phyloP scores from a whole-genome alignment of 2,329 filamentous ascomycete species.

The Colletotrichum sp. region DNA sequence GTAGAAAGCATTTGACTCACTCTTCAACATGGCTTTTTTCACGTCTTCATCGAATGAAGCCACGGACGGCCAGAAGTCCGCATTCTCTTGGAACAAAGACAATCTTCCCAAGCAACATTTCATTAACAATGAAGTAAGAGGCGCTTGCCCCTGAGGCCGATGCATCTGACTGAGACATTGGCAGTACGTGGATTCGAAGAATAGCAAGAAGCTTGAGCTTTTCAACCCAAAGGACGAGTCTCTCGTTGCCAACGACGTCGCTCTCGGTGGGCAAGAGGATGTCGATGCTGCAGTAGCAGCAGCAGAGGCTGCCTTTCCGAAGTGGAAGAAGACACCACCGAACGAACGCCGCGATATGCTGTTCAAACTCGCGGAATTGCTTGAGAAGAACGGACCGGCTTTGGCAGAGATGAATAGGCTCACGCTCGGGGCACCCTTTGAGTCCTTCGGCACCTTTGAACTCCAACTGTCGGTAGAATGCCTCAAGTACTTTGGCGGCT shows the following conservation, averaged over 20 bases:
- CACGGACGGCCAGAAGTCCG: background rate
- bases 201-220: conserved; percentile 49
- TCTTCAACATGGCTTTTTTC: conserved; percentile 26
- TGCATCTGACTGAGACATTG: background rate
- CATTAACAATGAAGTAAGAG: conserved; percentile 39
- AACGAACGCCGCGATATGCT: conserved; percentile 42
- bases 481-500: conserved; percentile 35
- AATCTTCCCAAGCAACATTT: conserved; percentile 41
- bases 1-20: background rate
- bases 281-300: conserved; percentile 53
- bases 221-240: conserved; percentile 54
- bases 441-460: conserved; percentile 48
- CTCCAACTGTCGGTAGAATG: conserved; percentile 39
- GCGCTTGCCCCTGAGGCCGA: background rate
- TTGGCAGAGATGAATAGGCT: conserved; percentile 46
- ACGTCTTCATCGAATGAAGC: conserved; percentile 24
- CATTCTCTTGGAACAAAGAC: conserved; percentile 30
- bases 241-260: conserved; percentile 53
- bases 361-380: conserved; percentile 47
- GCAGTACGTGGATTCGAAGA: conserved; percentile 46
- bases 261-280: conserved; percentile 48
- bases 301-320: conserved; percentile 51
- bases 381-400: conserved; percentile 38
- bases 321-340: conserved; percentile 42
- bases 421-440: conserved; percentile 49